A percentile compares a stretch with the other conserved stretches of the same genome.
These are phyloP conservation scores for Penicillium arizonense DNA, from an alignment of 495 filamentous ascomycete species.

Conservation along the genomic window DNA sequence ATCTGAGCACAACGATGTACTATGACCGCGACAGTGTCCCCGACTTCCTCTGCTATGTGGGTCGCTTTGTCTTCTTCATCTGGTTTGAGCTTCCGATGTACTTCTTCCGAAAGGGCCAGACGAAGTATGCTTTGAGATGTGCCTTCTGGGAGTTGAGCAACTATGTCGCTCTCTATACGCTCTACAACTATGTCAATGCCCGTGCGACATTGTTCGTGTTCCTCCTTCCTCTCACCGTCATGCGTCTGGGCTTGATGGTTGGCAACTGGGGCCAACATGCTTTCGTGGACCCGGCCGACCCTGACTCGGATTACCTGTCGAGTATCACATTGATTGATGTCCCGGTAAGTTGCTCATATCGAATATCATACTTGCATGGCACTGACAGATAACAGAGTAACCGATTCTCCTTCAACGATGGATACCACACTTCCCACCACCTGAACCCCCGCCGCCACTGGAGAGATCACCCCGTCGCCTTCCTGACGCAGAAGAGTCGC, in stretches of 20 bases:
- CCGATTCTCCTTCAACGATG: slow-evolving; percentile 73
- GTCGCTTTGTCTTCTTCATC: slow-evolving; percentile 67
- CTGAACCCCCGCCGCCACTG: slow-evolving; percentile 72
- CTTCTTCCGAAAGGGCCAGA: slow-evolving; percentile 59
- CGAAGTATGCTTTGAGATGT: slow-evolving; percentile 47
- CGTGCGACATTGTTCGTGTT: slow-evolving; percentile 58
- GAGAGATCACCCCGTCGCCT: slow-evolving; percentile 67
- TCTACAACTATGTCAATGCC: slow-evolving; percentile 46
- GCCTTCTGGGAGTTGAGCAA: slow-evolving; percentile 56
- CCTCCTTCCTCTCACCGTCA: slow-evolving; percentile 55
- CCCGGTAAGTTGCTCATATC: slow-evolving; percentile 48
- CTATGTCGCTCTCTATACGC: slow-evolving; percentile 45
- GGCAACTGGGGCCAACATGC: slow-evolving; percentile 79
- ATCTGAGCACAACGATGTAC: slow-evolving; percentile 71
- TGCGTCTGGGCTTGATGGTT: slow-evolving; percentile 66
- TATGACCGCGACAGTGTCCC: slow-evolving; percentile 68
- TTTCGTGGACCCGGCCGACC: slow-evolving; percentile 66
- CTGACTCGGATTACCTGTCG: slow-evolving; percentile 65
- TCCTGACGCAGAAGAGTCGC: slow-evolving; percentile 59
- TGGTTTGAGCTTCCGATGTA: slow-evolving; percentile 76
- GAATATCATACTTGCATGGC: neutral
- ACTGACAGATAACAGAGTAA: slow-evolving; percentile 52
- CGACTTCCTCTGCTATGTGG: slow-evolving; percentile 66
- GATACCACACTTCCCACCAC: slow-evolving; percentile 76
- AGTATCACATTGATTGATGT: slow-evolving; percentile 75